Base-by-base conservation (phyloP, 176 grass and related monocot genomes). In the Triticum timopheevii region DNA sequence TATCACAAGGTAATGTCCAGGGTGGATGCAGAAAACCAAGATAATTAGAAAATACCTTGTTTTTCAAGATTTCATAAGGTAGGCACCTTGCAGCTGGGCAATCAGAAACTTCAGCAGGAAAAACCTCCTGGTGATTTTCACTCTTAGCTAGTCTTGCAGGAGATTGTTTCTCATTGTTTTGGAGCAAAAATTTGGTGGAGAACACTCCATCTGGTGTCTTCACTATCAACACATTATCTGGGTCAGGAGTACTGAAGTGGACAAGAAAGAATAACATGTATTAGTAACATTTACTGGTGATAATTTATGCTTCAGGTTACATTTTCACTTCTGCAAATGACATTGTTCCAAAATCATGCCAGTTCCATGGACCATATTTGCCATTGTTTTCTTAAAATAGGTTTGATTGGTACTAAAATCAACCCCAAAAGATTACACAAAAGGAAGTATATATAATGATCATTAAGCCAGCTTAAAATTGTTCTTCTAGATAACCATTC, bases 161-260 rank as follows among this genome's bases (percentile, higher is more conserved):
- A 86, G 44, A 74, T 59, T 90, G 89, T 33, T 91, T 90, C 83
- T 79, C 92, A 81, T 85, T 91, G 76, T 82, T 93, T 86, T 88
- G 87, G 67, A 91, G 70, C 12, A 89, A 90, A 73, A 73, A 90
- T 76, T 92, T 94, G 52, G 92, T 99, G 40, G 90, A 91, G 82
- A 94, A 92, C 83, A 96, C 90, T 76, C 79, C 88, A 49, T 91
- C 87, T 9, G 92, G 88, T 65, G 97, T 94, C 78, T 90, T 88
- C 47, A 99, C 16, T 78, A 88, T 81, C 84, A 99, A 84, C 45
- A 92, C 97, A 85, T 92, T 96, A 85, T 99, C 84, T 79, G 87
- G 89, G 47, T 90, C 69, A 0, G 92, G 91, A 84, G 89, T 80
- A 73, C 97, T 99, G 36, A 81, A 19, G 12, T 25, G 24, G 49